Evolutionary conservation across 208 protist species (phyloP), one percentile per base, ranked within the genome.

Genomic region (Entamoeba invadens): DNA sequence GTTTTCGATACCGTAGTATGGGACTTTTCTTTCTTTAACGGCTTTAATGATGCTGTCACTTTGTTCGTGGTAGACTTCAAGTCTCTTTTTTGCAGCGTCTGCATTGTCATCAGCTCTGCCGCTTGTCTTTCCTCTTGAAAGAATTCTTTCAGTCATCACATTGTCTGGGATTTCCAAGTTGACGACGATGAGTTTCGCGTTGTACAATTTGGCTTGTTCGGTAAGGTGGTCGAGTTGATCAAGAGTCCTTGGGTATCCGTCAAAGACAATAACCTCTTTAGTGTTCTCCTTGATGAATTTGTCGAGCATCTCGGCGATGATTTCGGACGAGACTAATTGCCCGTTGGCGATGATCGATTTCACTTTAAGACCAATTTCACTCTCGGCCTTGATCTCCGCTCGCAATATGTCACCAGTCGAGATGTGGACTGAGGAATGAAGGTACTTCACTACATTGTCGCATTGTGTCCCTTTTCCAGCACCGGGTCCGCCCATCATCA

Each of bases 401-500:
- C 95, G 95, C 46, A 98, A 96, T 0, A 97, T 77, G 92, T 98
- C 96, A 42, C 97, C 96, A 3, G 97, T 96, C 38, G 94, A 95
- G 45, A 98, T 95, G 94, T 98, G 97, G 44, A 96, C 91, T 16
- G 38, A 91, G 0, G 97, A 92, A 44, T 95, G 95, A 94, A 97
- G 98, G n/a, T 97, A 95, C 45, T 97, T 94, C 18, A 96, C 97
- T 35, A 99, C 95, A 44, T 94, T 91, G 5, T 96, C 95, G 10
- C 96, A 97, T 94, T 98, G 96, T 14, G 97, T 98, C 5, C 97
- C 97, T 94, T 98, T 99, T 44, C 98, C 98, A 93, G 96, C 96
- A 25, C 97, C 97, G 0, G 97, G 97, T 1, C 96, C 95, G 0
- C 98, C 98, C 47, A 93, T 38, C 44, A 96, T 31, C 57, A 96